These are phyloP conservation scores for Fusarium proliferatum DNA, from an alignment of 2,329 filamentous ascomycete species.

Conservation along the genomic window DNA sequence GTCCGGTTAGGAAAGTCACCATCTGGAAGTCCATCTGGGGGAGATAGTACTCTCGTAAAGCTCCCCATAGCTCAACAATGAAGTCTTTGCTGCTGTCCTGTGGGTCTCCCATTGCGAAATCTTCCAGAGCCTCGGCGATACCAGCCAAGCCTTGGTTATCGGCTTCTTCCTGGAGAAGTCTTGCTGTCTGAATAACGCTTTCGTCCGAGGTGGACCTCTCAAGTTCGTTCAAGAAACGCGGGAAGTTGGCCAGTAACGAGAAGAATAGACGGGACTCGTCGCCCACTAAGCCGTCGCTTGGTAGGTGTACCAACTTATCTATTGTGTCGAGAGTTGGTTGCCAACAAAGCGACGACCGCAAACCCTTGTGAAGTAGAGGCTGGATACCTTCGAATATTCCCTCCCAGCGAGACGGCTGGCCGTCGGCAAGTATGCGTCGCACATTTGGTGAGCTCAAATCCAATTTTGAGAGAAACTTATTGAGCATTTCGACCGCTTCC, in stretches of 20 bases:
- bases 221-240: conserved; percentile 82
- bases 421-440: conserved; percentile 77
- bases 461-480: conserved; percentile 84
- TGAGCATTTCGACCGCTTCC: conserved; percentile 90
- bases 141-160: conserved; percentile 75
- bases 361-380: conserved; percentile 86
- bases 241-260: conserved; percentile 89
- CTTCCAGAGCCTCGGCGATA: conserved; percentile 75
- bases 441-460: conserved; percentile 79
- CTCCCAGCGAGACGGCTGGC: conserved; percentile 88
- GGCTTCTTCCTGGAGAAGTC: conserved; percentile 76
- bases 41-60: conserved; percentile 82
- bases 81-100: conserved; percentile 79
- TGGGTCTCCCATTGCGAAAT: conserved; percentile 75
- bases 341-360: conserved; percentile 86
- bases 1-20: conserved; percentile 88
- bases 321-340: conserved; percentile 81
- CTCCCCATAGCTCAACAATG: conserved; percentile 76
- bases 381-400: conserved; percentile 89
- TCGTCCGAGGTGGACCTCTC: conserved; percentile 71
- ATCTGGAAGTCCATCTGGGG: conserved; percentile 85
- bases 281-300: conserved; percentile 83
- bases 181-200: conserved; percentile 71
- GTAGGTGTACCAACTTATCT: conserved; percentile 81
- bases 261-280: conserved; percentile 86